phyloP scores from a whole-genome alignment of 2,329 filamentous ascomycete genomes.

The Penicillium sp. region DNA sequence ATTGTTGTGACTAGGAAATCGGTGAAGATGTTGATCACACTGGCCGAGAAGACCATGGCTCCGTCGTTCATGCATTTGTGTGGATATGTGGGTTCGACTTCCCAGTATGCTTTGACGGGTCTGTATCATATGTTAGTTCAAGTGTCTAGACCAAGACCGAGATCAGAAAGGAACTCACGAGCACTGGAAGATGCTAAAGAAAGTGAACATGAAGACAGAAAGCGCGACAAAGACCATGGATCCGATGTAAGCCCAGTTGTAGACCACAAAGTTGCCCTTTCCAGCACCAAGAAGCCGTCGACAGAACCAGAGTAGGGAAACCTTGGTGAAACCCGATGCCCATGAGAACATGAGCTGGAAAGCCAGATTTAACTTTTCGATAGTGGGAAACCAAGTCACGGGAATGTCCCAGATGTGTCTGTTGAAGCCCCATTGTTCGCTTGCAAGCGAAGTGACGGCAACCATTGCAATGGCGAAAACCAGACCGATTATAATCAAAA shows the following conservation, averaged over 20 bases:
- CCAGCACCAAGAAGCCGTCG: slow-evolving; percentile 32
- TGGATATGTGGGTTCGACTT: slow-evolving; percentile 25
- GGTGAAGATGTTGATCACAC: slow-evolving; percentile 40
- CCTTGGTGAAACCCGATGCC: slow-evolving; percentile 37
- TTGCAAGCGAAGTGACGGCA: slow-evolving; percentile 33
- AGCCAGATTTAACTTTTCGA: slow-evolving; percentile 37
- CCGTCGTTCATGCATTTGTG: slow-evolving; percentile 32
- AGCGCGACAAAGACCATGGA: slow-evolving; percentile 34
- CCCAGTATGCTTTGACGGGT: slow-evolving; percentile 37
- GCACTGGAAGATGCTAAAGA: slow-evolving; percentile 43
- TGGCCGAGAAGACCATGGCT: slow-evolving; percentile 34
- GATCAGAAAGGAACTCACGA: slow-evolving; percentile 29
- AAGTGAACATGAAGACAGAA: slow-evolving; percentile 32
- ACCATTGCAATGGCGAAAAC: slow-evolving; percentile 41
- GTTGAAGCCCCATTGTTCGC: slow-evolving; percentile 37
- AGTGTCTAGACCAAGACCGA: no score
- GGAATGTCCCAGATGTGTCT: slow-evolving; percentile 46
- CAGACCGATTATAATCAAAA: slow-evolving; percentile 47
- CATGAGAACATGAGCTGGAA: slow-evolving; percentile 40
- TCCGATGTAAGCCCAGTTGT: slow-evolving; percentile 26
- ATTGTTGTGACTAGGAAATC: slow-evolving; percentile 38
- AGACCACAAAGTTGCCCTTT: slow-evolving; percentile 27
- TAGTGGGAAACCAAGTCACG: slow-evolving; percentile 24
- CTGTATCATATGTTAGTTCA: slow-evolving; percentile 18
- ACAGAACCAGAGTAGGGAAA: slow-evolving; percentile 42